Conservation (phyloP, 331 rosid species). For the Erythrophleum ivorense region DNA sequence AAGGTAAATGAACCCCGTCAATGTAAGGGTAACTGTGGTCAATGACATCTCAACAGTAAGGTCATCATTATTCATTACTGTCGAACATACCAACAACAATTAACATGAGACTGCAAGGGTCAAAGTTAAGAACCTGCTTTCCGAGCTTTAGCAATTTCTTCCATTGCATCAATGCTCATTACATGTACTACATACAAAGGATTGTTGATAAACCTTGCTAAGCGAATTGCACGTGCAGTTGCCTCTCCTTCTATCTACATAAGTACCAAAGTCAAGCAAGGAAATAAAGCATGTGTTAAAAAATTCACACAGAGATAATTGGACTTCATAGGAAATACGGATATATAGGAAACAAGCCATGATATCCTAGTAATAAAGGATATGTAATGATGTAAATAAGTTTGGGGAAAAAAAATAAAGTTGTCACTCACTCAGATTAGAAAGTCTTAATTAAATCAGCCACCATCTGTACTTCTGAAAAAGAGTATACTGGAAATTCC, state of each 20-base stretch:
- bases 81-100: slow-evolving; percentile 14
- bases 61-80: background rate
- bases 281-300: background rate
- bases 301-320: background rate
- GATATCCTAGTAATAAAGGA: background rate
- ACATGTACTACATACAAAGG: slow-evolving; percentile 95
- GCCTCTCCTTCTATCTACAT: slow-evolving; percentile 95
- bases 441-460: background rate
- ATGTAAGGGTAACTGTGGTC: background rate
- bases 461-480: background rate
- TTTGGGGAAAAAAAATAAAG: too few relatives aligned
- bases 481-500: background rate
- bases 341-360: background rate
- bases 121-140: slow-evolving; percentile 66
- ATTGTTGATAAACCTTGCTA: slow-evolving; percentile 83
- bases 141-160: slow-evolving; percentile 90
- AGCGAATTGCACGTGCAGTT: slow-evolving; percentile 87
- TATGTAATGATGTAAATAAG: too few relatives aligned
- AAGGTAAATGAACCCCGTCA: background rate
- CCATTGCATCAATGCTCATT: slow-evolving; percentile 98
- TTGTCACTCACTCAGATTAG: too few relatives aligned
- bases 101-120: slow-evolving; percentile 8
- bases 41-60: background rate
- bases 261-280: slow-evolving; percentile 43
- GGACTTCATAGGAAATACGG: background rate